phyloP scores from a whole-genome alignment of 371 early-diverging fungal genomes.

The Batkoa obscura region DNA sequence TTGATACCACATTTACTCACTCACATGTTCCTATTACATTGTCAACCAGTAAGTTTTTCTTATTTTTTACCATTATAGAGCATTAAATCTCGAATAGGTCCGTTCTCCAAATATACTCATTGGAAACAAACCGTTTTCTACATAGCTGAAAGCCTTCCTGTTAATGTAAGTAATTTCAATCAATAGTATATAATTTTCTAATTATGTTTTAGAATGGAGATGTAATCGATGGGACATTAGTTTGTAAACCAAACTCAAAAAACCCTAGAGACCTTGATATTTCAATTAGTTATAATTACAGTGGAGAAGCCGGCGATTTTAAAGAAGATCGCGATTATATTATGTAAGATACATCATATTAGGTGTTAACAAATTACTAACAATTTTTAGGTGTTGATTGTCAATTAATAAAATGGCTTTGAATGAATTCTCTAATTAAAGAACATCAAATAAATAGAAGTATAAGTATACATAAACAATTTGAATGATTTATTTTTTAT shows the following conservation, averaged over 20 bases:
- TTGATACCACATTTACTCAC: slow-evolving; percentile 79
- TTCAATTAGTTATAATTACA: slow-evolving; percentile 45
- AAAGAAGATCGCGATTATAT: too few relatives aligned
- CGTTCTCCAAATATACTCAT: slow-evolving; percentile 78
- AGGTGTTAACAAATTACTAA: too few relatives aligned
- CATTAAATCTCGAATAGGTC: slow-evolving; percentile 12
- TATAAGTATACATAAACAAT: too few relatives aligned
- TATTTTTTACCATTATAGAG: background rate
- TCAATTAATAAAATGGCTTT: too few relatives aligned
- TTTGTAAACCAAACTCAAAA: slow-evolving; percentile 60
- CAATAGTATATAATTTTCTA: slow-evolving; percentile 1
- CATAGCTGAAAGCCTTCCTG: slow-evolving; percentile 42
- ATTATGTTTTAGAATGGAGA: slow-evolving; percentile 42
- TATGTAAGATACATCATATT: too few relatives aligned
- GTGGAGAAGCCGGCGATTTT: too few relatives aligned
- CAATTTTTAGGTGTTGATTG: too few relatives aligned
- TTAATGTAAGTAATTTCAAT: slow-evolving; percentile 15
- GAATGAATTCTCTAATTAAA: too few relatives aligned
- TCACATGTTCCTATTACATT: slow-evolving; percentile 74
- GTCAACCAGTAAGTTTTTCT: slow-evolving; percentile 43
- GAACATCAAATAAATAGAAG: too few relatives aligned
- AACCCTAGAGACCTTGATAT: slow-evolving; percentile 94
- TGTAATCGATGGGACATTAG: slow-evolving; percentile 53
- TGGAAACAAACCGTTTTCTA: slow-evolving; percentile 98
- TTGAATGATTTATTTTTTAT: too few relatives aligned